Evolutionary conservation across 2,329 filamentous ascomycete genomes (phyloP), one percentile per base, ranked within the genome.

Genomic region (Fusarium heterosporum): DNA sequence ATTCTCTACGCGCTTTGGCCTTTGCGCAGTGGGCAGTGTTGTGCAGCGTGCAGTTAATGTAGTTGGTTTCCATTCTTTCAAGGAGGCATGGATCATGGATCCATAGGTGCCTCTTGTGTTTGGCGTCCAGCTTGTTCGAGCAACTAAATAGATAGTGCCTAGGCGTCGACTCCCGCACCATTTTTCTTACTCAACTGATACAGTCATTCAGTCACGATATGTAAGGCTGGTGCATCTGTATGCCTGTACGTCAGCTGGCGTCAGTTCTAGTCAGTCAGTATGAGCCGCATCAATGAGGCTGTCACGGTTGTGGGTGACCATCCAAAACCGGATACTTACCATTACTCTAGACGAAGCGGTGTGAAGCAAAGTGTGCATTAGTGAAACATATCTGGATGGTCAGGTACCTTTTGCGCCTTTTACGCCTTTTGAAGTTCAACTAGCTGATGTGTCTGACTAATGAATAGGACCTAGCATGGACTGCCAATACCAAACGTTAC

Each of bases 21-120:
- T 53, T 45, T 26, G 41, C 43, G 52, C 64, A 66, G 42, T 45
- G 28, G 45, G 50, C 19, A 47, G 54, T 68, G 59, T 55, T 59
- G 54, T 68, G 58, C 64, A 67, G 60, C 26, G 25, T 48, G 61
- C 55, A 66, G 50, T 26, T 8, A 25, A 53, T 53, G 39, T 66
- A 30, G 12, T 38, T 40, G 30, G 48, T 43, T 32, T 61, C 32
- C 13, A 30, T 54, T 49, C 42, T 45, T 34, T 38, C 38, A 45
- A 8, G 39, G 30, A 26, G 28, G 26, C 29, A 49, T 36, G 42
- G 49, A 39, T 59, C 49, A 50, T 34, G 19, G 26, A 55, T 28
- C 25, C 22, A 19, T 4, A 22, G 45, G 30, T 61, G 36, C 28
- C 17, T 42, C 34, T 60, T 39, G 48, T 45, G 16, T 11, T 38